A percentile compares a stretch with the other conserved stretches of the same genome.
Evolutionary conservation across 2,329 filamentous ascomycete genomes (phyloP).

Genomic region (Aspergillus persii): DNA sequence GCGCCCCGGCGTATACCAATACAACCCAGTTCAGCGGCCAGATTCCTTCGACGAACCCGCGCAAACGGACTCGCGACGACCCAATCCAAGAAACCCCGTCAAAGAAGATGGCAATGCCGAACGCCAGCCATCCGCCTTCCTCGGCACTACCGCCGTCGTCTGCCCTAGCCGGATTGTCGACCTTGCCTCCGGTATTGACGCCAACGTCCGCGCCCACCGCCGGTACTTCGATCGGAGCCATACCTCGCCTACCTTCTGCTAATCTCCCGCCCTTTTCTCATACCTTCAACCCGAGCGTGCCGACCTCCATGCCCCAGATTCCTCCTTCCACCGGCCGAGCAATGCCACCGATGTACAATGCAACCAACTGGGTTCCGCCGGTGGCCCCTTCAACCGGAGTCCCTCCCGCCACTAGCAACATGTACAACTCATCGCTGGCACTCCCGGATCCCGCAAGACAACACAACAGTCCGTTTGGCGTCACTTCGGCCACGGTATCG

Average conservation of each 20-base stretch:
- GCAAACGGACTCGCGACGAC: constrained; percentile 61
- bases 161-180: constrained; percentile 24
- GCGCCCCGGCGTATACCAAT: constrained; percentile 22
- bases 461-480: constrained; percentile 49
- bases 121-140: constrained; percentile 20
- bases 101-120: constrained; percentile 47
- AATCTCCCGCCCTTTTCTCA: constrained; percentile 66
- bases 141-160: constrained; percentile 27
- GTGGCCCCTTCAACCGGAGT: constrained; percentile 34
- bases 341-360: constrained; percentile 71
- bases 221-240: constrained; percentile 31
- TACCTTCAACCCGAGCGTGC: constrained; percentile 36
- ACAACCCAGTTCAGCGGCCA: constrained; percentile 25
- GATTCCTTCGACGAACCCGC: constrained; percentile 30
- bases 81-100: constrained; percentile 54
- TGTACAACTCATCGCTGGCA: constrained; percentile 29
- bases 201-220: constrained; percentile 36
- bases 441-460: constrained; percentile 43
- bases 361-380: constrained; percentile 52
- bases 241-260: constrained; percentile 65
- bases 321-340: constrained; percentile 65
- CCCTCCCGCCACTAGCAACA: constrained; percentile 27
- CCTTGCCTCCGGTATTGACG: constrained; percentile 35
- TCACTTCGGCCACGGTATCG: constrained; percentile 59
- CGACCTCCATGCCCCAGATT: constrained; percentile 52